A percentile compares a stretch with the other conserved stretches of the same genome.
Conservation (phyloP, 257 asterid genomes). For the Marsdenia floribunda region DNA sequence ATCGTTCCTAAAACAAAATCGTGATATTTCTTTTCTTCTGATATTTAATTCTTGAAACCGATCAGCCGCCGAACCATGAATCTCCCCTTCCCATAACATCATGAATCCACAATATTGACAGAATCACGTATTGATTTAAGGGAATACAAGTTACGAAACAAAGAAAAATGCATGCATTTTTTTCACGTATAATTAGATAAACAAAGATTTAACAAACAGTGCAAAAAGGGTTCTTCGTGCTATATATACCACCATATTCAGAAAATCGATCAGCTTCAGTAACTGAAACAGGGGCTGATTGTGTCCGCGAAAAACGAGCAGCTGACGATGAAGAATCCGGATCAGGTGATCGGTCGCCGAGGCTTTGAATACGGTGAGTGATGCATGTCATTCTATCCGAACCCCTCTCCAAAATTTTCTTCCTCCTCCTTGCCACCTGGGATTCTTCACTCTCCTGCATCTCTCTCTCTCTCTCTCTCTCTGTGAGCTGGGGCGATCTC, state of each 20-base stretch:
- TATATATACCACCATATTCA: background rate
- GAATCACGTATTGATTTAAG: background rate
- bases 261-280: background rate
- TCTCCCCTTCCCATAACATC: background rate
- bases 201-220: background rate
- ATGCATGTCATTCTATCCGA: conserved; percentile 52
- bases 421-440: conserved; percentile 25
- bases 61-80: background rate
- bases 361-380: conserved; percentile 39
- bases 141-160: background rate
- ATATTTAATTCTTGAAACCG: background rate
- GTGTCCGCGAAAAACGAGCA: background rate
- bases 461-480: background rate
- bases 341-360: conserved; percentile 14
- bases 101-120: background rate
- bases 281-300: conserved; percentile 3
- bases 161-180: background rate
- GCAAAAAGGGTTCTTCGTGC: background rate
- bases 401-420: conserved; percentile 39
- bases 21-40: background rate
- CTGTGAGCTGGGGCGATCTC: too few species aligned
- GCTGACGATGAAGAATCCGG: background rate
- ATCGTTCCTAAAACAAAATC: background rate
- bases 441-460: conserved; percentile 41
- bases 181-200: background rate